Evolutionary conservation across 2,329 filamentous ascomycete species (phyloP).

Genomic region (Sporothrix dimorphospora): DNA sequence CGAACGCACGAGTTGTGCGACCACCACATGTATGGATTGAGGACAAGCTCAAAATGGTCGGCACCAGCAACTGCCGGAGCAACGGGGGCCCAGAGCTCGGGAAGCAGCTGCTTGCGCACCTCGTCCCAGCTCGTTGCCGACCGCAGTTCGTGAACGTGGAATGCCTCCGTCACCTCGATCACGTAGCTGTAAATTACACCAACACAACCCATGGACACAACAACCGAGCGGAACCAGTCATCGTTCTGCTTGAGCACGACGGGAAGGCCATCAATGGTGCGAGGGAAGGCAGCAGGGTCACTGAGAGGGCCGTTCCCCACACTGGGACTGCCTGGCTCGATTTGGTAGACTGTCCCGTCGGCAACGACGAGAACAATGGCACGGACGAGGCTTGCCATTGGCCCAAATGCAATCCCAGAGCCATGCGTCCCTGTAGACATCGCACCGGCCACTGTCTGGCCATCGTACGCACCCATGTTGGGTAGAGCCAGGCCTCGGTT

Average conservation of each 20-base stretch:
- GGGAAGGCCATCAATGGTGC: slow-evolving; percentile 32
- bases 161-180: slow-evolving; percentile 36
- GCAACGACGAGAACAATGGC: slow-evolving; percentile 37
- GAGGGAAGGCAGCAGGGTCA: slow-evolving; percentile 33
- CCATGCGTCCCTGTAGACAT: slow-evolving; percentile 38
- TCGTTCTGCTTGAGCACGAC: slow-evolving; percentile 36
- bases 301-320: slow-evolving; percentile 33
- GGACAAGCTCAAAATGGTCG: slow-evolving; percentile 38
- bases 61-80: slow-evolving; percentile 30
- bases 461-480: slow-evolving; percentile 39
- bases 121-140: slow-evolving; percentile 35
- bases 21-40: slow-evolving; percentile 36
- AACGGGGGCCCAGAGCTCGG: slow-evolving; percentile 33
- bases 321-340: slow-evolving; percentile 33
- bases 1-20: slow-evolving; percentile 32
- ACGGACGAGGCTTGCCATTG: slow-evolving; percentile 33
- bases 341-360: slow-evolving; percentile 36
- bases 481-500: slow-evolving; percentile 34
- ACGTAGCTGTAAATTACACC: slow-evolving; percentile 37
- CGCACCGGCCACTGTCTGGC: slow-evolving; percentile 36
- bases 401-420: slow-evolving; percentile 35
- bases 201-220: slow-evolving; percentile 38
- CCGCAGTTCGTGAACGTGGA: slow-evolving; percentile 34
- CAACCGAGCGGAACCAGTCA: slow-evolving; percentile 36
- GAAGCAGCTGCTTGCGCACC: slow-evolving; percentile 33